Conservation (phyloP, 176 grass and related monocot genomes). For the Phragmites australis region DNA sequence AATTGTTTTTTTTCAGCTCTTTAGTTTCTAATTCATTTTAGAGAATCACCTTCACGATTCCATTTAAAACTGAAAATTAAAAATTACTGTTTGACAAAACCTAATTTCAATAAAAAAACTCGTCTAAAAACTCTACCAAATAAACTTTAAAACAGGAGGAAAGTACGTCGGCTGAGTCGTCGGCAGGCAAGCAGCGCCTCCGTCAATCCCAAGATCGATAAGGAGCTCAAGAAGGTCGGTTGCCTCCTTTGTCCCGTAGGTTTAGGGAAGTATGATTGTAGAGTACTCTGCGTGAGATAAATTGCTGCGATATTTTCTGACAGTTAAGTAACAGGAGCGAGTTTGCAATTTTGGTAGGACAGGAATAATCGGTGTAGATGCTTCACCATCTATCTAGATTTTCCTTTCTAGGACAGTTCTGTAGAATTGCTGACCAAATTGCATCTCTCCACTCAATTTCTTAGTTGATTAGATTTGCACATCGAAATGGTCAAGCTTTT, state of each 20-base stretch:
- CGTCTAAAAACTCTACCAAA: too few species aligned
- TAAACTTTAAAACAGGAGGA: slow-evolving; percentile 36
- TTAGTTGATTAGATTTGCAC: neutral
- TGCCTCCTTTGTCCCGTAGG: neutral
- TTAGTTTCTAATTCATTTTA: too few species aligned
- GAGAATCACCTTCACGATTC: too few species aligned
- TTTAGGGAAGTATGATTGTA: neutral
- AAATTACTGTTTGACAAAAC: too few species aligned
- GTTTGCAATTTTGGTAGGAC: neutral
- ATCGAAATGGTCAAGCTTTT: neutral
- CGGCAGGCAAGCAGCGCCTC: slow-evolving; percentile 14
- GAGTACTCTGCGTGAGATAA: neutral
- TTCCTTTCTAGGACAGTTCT: neutral
- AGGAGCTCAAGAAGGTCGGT: slow-evolving; percentile 89
- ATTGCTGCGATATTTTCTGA: neutral
- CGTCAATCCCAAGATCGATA: slow-evolving; percentile 64
- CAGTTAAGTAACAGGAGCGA: neutral
- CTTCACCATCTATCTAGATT: neutral
- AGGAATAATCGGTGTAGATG: neutral
- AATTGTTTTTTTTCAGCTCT: too few species aligned
- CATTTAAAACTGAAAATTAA: too few species aligned
- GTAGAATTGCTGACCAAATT: neutral
- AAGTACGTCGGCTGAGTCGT: slow-evolving; percentile 1
- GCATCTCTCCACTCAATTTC: too few species aligned
- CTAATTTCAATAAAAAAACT: too few species aligned